A percentile compares a stretch with the other conserved stretches of the same genome.
These are phyloP conservation scores for Hyaloscypha hepaticicola DNA, from an alignment of 495 filamentous ascomycete species.

Conservation along the genomic window DNA sequence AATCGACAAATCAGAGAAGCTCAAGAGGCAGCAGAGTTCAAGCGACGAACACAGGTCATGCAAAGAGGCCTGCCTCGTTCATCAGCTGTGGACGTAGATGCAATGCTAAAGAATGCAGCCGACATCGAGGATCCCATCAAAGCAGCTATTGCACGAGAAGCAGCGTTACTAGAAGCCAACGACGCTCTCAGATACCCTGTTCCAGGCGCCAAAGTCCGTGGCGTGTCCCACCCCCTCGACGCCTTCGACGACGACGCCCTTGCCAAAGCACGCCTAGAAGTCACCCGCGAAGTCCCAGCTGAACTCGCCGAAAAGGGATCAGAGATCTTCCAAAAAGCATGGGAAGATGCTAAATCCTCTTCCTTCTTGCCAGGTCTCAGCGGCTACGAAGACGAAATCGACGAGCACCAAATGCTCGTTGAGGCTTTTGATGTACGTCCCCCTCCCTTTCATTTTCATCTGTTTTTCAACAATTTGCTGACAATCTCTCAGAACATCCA, in stretches of 20 bases:
- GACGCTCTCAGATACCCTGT: constrained; percentile 76
- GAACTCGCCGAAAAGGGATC: constrained; percentile 55
- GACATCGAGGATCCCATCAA: constrained; percentile 51
- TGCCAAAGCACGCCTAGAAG: constrained; percentile 70
- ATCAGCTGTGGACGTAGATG: constrained; percentile 65
- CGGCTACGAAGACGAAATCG: constrained; percentile 72
- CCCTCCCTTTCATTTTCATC: constrained; percentile 21
- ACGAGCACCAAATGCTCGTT: constrained; percentile 57
- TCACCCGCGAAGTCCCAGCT: constrained; percentile 68
- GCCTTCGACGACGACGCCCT: constrained; percentile 69
- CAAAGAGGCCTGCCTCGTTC: constrained; percentile 83
- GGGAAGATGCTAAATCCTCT: constrained; percentile 61
- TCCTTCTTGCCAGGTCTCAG: constrained; percentile 69
- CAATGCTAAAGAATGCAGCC: constrained; percentile 59
- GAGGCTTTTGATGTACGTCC: constrained; percentile 64
- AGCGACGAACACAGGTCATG: constrained; percentile 83
- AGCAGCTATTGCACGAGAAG: constrained; percentile 68
- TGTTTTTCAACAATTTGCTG: constrained; percentile 28
- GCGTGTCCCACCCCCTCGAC: constrained; percentile 58
- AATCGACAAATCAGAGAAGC: constrained; percentile 67
- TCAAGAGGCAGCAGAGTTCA: constrained; percentile 72
- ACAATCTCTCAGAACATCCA: constrained; percentile 60
- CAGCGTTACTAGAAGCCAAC: constrained; percentile 73
- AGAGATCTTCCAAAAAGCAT: constrained; percentile 60
- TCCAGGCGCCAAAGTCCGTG: constrained; percentile 61